Conservation (phyloP, 2,329 filamentous ascomycete genomes). For the Aspergillus tubingensis region DNA sequence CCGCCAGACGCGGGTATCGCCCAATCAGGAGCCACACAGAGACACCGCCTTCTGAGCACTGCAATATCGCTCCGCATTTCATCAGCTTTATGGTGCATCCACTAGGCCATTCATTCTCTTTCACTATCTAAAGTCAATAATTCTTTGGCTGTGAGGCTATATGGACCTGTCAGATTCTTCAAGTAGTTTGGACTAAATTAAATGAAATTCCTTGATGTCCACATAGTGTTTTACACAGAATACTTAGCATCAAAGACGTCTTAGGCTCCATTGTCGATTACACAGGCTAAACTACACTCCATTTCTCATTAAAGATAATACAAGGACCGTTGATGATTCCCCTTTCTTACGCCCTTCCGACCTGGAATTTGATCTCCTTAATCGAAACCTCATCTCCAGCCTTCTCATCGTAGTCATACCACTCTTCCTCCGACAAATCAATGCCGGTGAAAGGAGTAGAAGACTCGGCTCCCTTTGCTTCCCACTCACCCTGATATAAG, state of each 20-base stretch:
- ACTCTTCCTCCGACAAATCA: slow-evolving; percentile 85
- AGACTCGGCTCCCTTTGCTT: slow-evolving; percentile 78
- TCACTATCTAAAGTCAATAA: no score
- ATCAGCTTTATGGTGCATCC: background rate
- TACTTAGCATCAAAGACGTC: background rate
- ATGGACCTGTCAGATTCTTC: no score
- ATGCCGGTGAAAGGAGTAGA: slow-evolving; percentile 78
- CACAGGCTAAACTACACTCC: background rate
- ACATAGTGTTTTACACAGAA: no score
- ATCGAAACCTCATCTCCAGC: slow-evolving; percentile 88
- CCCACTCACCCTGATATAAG: slow-evolving; percentile 74
- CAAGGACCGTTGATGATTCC: background rate
- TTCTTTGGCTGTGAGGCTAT: no score
- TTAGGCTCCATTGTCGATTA: background rate
- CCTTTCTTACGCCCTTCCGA: slow-evolving; percentile 64
- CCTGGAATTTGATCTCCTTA: slow-evolving; percentile 84
- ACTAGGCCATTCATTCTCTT: background rate
- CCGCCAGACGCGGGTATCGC: slow-evolving; percentile 20
- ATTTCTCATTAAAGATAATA: background rate
- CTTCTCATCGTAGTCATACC: slow-evolving; percentile 98
- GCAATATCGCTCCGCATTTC: background rate
- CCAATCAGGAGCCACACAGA: slow-evolving; percentile 26
- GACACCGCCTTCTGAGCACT: slow-evolving; percentile 30
- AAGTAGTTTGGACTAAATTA: no score
- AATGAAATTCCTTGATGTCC: no score